Conservation (phyloP, 2,329 filamentous ascomycete species). For the Chrysoporthe puriensis region DNA sequence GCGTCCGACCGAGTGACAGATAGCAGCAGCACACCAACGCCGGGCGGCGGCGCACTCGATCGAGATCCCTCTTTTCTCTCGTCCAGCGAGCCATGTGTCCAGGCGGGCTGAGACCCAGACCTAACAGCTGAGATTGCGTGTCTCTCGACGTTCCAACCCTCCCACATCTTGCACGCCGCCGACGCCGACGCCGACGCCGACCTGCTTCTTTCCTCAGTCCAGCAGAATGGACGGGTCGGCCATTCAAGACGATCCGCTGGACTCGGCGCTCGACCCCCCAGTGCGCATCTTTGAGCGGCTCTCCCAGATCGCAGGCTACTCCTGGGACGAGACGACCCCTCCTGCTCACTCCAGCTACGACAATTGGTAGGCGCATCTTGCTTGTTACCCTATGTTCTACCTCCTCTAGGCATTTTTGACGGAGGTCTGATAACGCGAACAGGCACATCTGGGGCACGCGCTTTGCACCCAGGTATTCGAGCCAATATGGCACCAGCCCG, state of each 20-base stretch:
- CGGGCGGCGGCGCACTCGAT: constrained; percentile 3
- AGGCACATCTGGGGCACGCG: constrained; percentile 71
- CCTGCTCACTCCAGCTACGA: constrained; percentile 76
- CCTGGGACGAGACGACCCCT: constrained; percentile 69
- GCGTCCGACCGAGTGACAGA: not conserved
- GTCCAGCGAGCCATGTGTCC: constrained; percentile 25
- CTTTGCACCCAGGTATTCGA: constrained; percentile 51
- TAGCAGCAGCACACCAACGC: constrained; percentile 1
- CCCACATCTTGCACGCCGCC: not conserved
- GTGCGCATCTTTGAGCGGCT: constrained; percentile 73
- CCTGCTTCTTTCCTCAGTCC: constrained; percentile 8
- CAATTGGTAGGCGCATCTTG: constrained; percentile 66
- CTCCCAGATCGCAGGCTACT: constrained; percentile 73
- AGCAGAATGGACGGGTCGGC: constrained; percentile 55
- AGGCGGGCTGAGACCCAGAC: constrained; percentile 24
- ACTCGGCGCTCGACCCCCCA: constrained; percentile 60
- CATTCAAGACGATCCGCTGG: constrained; percentile 52
- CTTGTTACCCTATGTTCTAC: not conserved
- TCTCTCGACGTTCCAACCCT: constrained; percentile 17
- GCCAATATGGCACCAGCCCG: constrained; percentile 49
- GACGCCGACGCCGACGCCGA: constrained; percentile 13
- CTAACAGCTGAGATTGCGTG: constrained; percentile 30
- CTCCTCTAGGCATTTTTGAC: constrained; percentile 22
- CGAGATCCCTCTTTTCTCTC: not conserved
- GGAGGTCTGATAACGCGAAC: constrained; percentile 12